Conservation (phyloP, 768 basidiomycete species). For the Leccinum variicolor region DNA sequence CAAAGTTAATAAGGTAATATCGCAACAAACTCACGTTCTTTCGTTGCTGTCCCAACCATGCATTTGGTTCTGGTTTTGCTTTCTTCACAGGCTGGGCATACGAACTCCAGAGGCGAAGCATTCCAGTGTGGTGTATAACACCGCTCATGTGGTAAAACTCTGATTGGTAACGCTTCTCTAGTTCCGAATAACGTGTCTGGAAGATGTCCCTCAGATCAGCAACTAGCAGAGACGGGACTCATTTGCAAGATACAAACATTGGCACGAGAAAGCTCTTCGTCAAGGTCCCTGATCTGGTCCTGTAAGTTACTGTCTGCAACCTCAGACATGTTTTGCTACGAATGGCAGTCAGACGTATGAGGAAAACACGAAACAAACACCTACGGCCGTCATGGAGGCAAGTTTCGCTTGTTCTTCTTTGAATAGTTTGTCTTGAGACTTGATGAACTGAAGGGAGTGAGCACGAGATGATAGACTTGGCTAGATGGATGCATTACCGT, state of each 20-base stretch:
- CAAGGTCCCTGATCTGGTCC: constrained; percentile 59
- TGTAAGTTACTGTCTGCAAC: constrained; percentile 69
- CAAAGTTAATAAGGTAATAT: neutral
- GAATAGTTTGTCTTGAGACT: constrained; percentile 85
- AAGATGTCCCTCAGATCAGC: constrained; percentile 1
- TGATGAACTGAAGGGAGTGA: constrained; percentile 70
- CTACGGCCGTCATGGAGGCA: constrained; percentile 43
- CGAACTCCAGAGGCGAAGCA: constrained; percentile 60
- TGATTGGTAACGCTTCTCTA: constrained; percentile 56
- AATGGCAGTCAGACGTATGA: constrained; percentile 4
- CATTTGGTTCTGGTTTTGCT: constrained; percentile 47
- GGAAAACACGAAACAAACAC: constrained; percentile 15
- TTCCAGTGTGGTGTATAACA: constrained; percentile 67
- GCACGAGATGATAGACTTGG: neutral
- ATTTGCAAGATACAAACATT: constrained; percentile 38
- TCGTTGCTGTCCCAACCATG: constrained; percentile 72
- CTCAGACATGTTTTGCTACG: constrained; percentile 52
- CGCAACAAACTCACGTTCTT: constrained; percentile 33
- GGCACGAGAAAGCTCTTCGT: constrained; percentile 58
- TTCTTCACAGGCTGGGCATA: constrained; percentile 47
- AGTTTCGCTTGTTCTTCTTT: constrained; percentile 73
- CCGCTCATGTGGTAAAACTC: constrained; percentile 84
- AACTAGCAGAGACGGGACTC: neutral
- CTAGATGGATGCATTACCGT: constrained; percentile 40
- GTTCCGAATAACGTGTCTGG: constrained; percentile 52